Percentiles rank a stretch among this genome's conserved stretches.
Conservation (phyloP, 1,284 basidiomycete species). For the Leccinum solheimii region DNA sequence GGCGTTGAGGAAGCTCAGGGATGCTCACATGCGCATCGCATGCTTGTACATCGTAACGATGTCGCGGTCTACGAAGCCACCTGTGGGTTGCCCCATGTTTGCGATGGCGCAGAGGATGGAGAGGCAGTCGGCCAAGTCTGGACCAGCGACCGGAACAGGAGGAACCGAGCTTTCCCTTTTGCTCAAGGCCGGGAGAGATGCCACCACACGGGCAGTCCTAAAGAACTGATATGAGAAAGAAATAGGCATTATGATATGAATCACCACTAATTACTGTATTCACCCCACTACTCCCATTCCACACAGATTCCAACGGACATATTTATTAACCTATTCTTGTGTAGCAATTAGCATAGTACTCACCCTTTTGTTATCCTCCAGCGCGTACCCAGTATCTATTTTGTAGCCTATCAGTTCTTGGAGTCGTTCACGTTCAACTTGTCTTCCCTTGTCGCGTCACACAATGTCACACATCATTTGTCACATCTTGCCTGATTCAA, state of each 20-base stretch:
- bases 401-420: conserved; percentile 22
- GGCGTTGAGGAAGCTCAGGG: conserved; percentile 79
- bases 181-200: conserved; percentile 86
- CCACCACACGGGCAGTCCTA: conserved; percentile 69
- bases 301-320: conserved; percentile 8
- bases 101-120: conserved; percentile 57
- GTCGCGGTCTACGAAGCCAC: conserved; percentile 55
- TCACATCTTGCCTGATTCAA: neutral
- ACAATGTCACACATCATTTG: neutral
- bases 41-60: conserved; percentile 82
- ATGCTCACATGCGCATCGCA: conserved; percentile 87
- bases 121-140: conserved; percentile 39
- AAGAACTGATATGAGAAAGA: conserved; percentile 24
- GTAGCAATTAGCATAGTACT: conserved; percentile 31
- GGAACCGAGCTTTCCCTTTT: conserved; percentile 81
- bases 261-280: conserved; percentile 16
- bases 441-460: neutral
- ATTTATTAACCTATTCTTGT: conserved; percentile 33
- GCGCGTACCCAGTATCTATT: conserved; percentile 12
- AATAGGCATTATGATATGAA: neutral
- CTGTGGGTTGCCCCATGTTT: conserved; percentile 51
- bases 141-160: conserved; percentile 78
- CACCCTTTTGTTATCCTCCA: conserved; percentile 13
- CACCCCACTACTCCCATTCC: conserved; percentile 3
- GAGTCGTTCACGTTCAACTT: neutral